These are phyloP conservation scores for Eucalyptus marginata DNA, from an alignment of 345 rosid species.

Conservation along the genomic window DNA sequence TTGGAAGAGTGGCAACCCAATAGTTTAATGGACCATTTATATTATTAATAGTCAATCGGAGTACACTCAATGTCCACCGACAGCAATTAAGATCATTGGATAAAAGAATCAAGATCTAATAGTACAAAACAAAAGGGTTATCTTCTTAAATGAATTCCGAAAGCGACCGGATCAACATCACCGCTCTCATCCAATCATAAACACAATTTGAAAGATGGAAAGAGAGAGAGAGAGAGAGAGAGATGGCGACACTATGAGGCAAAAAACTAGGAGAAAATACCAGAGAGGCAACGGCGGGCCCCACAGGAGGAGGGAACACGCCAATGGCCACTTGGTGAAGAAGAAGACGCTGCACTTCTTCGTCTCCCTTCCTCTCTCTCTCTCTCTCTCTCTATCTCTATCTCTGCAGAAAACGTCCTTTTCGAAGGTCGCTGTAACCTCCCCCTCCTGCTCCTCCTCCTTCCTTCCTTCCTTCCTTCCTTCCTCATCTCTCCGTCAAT, in stretches of 20 bases:
- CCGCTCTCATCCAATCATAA: too few relatives aligned
- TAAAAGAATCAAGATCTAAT: too few relatives aligned
- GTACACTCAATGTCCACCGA: neutral
- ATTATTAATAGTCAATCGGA: too few relatives aligned
- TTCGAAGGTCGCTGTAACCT: neutral
- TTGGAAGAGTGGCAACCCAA: too few relatives aligned
- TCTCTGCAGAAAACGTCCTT: neutral
- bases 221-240: too few relatives aligned
- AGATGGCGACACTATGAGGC: neutral
- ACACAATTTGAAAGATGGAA: too few relatives aligned
- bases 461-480: neutral
- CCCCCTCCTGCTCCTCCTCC: neutral
- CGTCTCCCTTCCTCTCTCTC: neutral
- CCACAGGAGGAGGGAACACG: neutral
- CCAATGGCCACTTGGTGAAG: neutral
- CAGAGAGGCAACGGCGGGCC: neutral
- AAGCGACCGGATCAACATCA: too few relatives aligned
- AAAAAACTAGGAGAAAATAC: neutral
- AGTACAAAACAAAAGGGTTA: too few relatives aligned
- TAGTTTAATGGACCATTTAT: rapidly evolving
- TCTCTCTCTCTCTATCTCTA: neutral
- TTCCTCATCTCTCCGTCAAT: neutral
- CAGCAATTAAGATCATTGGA: too few relatives aligned
- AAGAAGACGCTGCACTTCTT: neutral
- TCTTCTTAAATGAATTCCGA: too few relatives aligned